Evolutionary conservation across 2,329 filamentous ascomycete species (phyloP), one percentile per base, ranked within the genome.

Genomic region (Ophiostoma novo-ulmi): DNA sequence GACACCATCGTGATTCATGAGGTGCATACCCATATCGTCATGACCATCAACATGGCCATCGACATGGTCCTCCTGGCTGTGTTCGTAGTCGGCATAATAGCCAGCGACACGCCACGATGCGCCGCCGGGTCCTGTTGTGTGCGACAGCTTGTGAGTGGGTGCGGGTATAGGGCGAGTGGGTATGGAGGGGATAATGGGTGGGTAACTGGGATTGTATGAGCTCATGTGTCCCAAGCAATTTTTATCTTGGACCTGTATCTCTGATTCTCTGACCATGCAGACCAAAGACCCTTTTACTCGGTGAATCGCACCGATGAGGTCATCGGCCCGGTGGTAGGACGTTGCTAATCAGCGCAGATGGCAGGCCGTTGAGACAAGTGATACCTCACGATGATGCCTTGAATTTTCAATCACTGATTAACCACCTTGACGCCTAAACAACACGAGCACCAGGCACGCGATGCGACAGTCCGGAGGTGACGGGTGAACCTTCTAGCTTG

Each of bases 21-120:
- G 58, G 14, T 63, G 58, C 22, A 63, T 63, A 63, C 35, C 58
- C 58, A 31, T 63, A 14, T 63, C 6, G 58, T 63, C 58, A 17
- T 63, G 58, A 11, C 14, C n/a, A 35, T 17, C 26, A 17, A 13
- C 14, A 7, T 4, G 6, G 5, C 4, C 26, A 31, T n/a, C 13
- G 31, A 35, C 61, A 36, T 17, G 17, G 35, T 11, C 11, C 1
- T 22, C 61, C 41, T 44, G 44, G 36, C n/a, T 13, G 5, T 65
- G n/a, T 4, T 65, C 20, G 63, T 73, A 68, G 68, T 20, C 39
- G 55, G 31, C 20, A 31, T 41, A 61, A 64, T 36, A 70, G 73
- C 74, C 76, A 74, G 76, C 74, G 73, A 75, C 73, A 73, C 75
- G 75, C 75, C 76, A 73, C 71, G 73, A 71, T 76, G 76, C 77